Evolutionary conservation across 2,329 filamentous ascomycete species (phyloP).

Genomic region (Aspergillus oerlinghausenensis): DNA sequence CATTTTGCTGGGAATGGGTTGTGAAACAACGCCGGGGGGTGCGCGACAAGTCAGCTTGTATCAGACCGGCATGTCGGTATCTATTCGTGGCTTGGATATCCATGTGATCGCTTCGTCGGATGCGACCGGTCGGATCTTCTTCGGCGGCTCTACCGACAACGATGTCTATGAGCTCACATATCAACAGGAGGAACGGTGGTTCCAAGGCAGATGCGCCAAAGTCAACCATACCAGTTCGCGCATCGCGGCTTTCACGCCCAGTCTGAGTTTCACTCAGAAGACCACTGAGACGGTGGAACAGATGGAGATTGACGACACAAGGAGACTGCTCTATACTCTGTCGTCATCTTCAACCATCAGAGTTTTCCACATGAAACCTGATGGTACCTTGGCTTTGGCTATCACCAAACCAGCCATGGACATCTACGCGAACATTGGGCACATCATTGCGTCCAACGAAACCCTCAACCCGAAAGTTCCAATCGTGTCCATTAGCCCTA

Average conservation of each 20-base stretch:
- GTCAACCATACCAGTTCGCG: conserved; percentile 79
- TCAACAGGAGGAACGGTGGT: conserved; percentile 97
- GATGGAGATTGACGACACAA: conserved; percentile 82
- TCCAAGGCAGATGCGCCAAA: conserved; percentile 79
- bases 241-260: conserved; percentile 54
- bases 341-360: conserved; percentile 85
- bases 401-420: conserved; percentile 52
- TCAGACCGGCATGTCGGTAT: conserved; percentile 78
- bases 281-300: conserved; percentile 64
- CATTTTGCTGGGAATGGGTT: conserved; percentile 76
- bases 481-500: conserved; percentile 81
- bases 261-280: conserved; percentile 39
- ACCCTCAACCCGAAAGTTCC: conserved; percentile 65
- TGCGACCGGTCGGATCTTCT: conserved; percentile 86
- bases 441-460: conserved; percentile 71
- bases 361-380: conserved; percentile 77
- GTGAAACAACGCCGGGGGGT: conserved; percentile 60
- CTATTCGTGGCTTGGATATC: conserved; percentile 71
- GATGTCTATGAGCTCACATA: conserved; percentile 94
- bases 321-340: conserved; percentile 84
- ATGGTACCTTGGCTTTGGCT: conserved; percentile 48
- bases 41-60: conserved; percentile 73
- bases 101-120: conserved; percentile 71
- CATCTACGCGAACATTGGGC: conserved; percentile 68
- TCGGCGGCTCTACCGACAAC: conserved; percentile 72